A percentile compares a stretch with the other conserved stretches of the same genome.
Conservation (phyloP, 345 rosid genomes). For the Draba incana region DNA sequence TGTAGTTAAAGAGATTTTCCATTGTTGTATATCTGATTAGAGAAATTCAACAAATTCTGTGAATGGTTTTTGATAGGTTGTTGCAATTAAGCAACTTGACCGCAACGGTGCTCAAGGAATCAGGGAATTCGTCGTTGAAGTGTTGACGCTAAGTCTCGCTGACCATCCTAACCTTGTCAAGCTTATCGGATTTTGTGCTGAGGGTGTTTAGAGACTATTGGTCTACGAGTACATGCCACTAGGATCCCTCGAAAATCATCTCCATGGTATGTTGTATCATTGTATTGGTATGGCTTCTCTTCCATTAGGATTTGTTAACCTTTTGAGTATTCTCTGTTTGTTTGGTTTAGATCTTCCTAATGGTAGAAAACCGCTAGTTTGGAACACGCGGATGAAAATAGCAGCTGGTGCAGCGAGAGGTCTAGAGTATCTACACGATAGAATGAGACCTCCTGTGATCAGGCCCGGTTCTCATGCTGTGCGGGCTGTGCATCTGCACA, state of each 20-base stretch:
- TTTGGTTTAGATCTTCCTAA: conserved; percentile 53
- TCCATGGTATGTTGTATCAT: conserved; percentile 47
- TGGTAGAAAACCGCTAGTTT: conserved; percentile 51
- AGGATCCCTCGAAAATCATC: conserved; percentile 75
- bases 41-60: neutral
- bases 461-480: too few relatives aligned
- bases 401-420: conserved; percentile 88
- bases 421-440: conserved; percentile 74
- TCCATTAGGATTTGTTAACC: neutral
- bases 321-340: neutral
- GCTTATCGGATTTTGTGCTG: conserved; percentile 81
- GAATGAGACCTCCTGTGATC: conserved; percentile 74
- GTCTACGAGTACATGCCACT: conserved; percentile 84
- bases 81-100: conserved; percentile 90
- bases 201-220: conserved; percentile 75
- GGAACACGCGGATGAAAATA: conserved; percentile 78
- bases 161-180: conserved; percentile 82
- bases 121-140: conserved; percentile 82
- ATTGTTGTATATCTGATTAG: neutral
- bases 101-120: conserved; percentile 74
- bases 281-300: too few relatives aligned
- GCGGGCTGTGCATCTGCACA: too few relatives aligned
- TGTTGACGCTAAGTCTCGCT: conserved; percentile 66
- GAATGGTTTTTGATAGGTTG: conserved; percentile 47
- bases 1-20: too few relatives aligned